Evolutionary conservation across 2,329 filamentous ascomycete species (phyloP), one percentile per base, ranked within the genome.

Genomic region (Trichoderma asperellum): DNA sequence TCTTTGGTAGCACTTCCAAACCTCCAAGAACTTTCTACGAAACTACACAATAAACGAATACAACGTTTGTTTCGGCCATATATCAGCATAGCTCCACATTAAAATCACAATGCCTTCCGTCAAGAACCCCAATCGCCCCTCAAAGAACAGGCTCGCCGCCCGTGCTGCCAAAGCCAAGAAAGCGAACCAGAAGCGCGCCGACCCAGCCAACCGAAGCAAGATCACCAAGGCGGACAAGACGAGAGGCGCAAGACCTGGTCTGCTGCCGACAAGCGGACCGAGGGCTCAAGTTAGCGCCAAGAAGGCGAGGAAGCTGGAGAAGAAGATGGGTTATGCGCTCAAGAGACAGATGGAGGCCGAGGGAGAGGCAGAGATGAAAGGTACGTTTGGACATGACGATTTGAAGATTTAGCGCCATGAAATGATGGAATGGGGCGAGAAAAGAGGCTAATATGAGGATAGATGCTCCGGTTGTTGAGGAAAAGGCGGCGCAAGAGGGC

Each of bases 81-180:
- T 18, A 49, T 16, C 4, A n/a, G 16, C 7, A 16, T 35, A 24
- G 40, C 14, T 3, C 6, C 1, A n/a, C 18, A 43, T 43, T 11
- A n/a, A 14, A 43, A 29, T 16, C 35, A 35, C 68, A 71, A 88
- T 87, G 85, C 82, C 84, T 18, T 88, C 86, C 59, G 83, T 87
- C 73, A 85, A 85, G 72, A 89, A 87, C 79, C 86, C 86, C 75
- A 88, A 88, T 82, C 82, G 81, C 58, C 81, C 82, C 11, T 87
- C 85, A 65, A 84, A 83, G 75, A 87, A 87, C 81, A 83, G 85
- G 16, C 78, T 84, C 49, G 80, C 80, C 21, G 83, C 84, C 43
- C 80, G 81, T 70, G 80, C 82, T 24, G 80, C 83, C 65, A 83
- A 79, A 72, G 78, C 79, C 52, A 81, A 81, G 64, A 84, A 85